Conservation (phyloP, 176 grass and related monocot species). For the Ensete ventricosum region DNA sequence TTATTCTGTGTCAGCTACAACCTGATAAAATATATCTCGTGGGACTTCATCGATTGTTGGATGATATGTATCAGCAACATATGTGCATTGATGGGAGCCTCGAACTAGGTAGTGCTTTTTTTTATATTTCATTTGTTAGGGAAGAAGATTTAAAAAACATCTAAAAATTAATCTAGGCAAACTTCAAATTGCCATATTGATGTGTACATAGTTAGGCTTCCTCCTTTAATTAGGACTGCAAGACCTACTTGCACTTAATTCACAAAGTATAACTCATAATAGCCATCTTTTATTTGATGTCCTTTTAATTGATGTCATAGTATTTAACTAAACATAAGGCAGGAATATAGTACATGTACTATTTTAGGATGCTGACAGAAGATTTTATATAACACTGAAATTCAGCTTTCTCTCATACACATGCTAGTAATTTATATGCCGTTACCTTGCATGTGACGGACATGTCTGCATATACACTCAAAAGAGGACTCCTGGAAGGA, state of each 20-base stretch:
- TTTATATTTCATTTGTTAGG: no score
- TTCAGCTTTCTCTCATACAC: neutral
- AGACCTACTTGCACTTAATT: neutral
- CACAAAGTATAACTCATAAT: neutral
- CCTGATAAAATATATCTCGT: no score
- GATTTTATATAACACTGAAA: neutral
- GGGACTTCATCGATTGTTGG: no score
- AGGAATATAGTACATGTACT: neutral
- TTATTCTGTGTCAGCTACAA: no score
- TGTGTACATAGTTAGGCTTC: neutral
- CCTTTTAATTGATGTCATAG: neutral
- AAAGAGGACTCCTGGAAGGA: slow-evolving; percentile 74
- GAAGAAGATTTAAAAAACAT: no score
- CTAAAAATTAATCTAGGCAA: no score
- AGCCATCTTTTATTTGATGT: neutral
- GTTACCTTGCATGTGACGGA: slow-evolving; percentile 90
- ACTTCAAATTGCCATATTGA: no score
- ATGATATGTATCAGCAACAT: no score
- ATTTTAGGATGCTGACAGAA: neutral
- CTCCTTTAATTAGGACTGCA: neutral
- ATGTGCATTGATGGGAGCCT: no score
- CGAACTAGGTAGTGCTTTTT: no score
- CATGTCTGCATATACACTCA: slow-evolving; percentile 99
- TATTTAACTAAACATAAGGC: neutral
- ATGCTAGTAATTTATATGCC: neutral